Conservation (phyloP, 441 rosid species). For the Erodium trifolium region DNA sequence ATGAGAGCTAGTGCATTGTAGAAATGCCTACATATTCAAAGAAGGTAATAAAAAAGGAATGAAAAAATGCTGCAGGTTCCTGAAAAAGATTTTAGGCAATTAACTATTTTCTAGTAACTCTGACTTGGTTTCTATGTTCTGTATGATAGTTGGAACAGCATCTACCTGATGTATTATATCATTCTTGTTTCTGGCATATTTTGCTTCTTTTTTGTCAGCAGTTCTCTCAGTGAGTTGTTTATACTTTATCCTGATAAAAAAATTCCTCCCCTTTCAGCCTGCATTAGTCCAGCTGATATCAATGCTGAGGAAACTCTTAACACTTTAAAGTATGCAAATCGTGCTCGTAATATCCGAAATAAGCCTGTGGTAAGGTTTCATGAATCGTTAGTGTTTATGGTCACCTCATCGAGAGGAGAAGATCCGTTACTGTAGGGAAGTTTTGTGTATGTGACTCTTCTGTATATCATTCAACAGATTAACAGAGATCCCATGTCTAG, state of each 20-base stretch:
- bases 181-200: not conserved
- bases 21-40: not conserved
- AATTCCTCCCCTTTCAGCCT: slow-evolving; percentile 39
- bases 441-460: slow-evolving; percentile 6
- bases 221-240: not conserved
- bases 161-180: not conserved
- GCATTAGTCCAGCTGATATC: slow-evolving; percentile 61
- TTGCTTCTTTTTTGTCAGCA: slow-evolving; percentile 3
- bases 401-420: slow-evolving; percentile 5
- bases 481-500: slow-evolving; percentile 93
- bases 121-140: not conserved
- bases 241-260: slow-evolving; percentile 3
- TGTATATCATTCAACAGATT: slow-evolving; percentile 36
- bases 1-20: not conserved
- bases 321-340: slow-evolving; percentile 92
- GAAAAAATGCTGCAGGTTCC: not conserved
- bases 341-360: slow-evolving; percentile 94
- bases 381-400: slow-evolving; percentile 1
- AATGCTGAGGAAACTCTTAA: slow-evolving; percentile 82
- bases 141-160: not conserved
- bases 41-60: not conserved
- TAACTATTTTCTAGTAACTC: not conserved
- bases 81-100: not conserved
- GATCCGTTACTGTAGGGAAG: slow-evolving; percentile 7
- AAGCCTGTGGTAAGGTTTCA: slow-evolving; percentile 82